Base-by-base conservation (phyloP, 495 filamentous ascomycete genomes). In the Podospora comata region DNA sequence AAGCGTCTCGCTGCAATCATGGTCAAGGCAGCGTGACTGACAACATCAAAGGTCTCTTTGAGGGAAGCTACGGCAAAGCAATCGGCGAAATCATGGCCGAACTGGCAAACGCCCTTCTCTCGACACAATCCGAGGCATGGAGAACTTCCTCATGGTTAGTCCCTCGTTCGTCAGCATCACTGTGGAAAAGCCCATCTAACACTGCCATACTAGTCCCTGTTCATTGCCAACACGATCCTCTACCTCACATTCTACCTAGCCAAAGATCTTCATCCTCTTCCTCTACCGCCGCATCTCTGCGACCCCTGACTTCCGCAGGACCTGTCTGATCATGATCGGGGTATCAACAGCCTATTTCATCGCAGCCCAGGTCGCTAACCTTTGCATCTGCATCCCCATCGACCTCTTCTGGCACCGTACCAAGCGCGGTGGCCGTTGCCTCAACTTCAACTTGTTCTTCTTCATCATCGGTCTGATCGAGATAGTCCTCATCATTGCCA, bases 81-180 rank as follows among this genome's bases (percentile, higher is more conserved):
- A 32, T 32, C 5, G 30, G 30, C 30, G 30, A 32, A 32, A 32
- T 32, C 30, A 32, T 32, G 30, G 30, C 30, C 3, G 30, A 32
- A 32, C 30, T 32, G 30, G 30, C 30, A 32, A 32, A 32, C 30
- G 3, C 30, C 30, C 30, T 32, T 32, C 30, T 32, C 30, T 32
- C 5, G 30, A 32, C 30, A 32, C 30, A 32, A 32, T 56, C 20
- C 54, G 20, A 56, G 16, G 54, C 16, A 56, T 56, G 54, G 54
- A 56, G 20, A 56, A 56, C 54, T 56, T 56, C 9, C 54, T 56
- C 54, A 56, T 56, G 54, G 54, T 56, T 9, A 56, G 54, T 56
- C 54, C n/a, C n/a, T n/a, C n/a, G 16, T 56, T 56, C 16, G 2
- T 18, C 20, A 56, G 4, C 20, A 18, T 56, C 54, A 3, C 16